These are phyloP conservation scores for Ogataea haglerorum DNA, from an alignment of 805 yeast species.

Conservation along the genomic window DNA sequence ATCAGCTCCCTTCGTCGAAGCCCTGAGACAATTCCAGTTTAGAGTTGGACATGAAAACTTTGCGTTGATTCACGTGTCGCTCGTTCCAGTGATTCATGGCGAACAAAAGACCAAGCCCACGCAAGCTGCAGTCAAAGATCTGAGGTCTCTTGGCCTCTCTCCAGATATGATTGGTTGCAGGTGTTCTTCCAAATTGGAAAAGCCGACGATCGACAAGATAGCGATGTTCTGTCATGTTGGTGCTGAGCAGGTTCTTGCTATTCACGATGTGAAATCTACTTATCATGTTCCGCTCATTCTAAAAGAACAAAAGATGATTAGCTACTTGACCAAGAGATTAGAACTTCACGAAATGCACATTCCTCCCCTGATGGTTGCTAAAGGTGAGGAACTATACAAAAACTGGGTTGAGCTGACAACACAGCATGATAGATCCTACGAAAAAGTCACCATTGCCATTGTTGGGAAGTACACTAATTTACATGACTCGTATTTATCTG, in stretches of 20 bases:
- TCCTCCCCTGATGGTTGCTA: conserved; percentile 47
- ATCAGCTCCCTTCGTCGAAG: conserved; percentile 98
- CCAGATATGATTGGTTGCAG: conserved; percentile 99
- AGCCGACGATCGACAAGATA: conserved; percentile 87
- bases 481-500: conserved; percentile 92
- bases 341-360: conserved; percentile 47
- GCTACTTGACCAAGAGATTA: conserved; percentile 68
- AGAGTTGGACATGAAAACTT: conserved; percentile 92
- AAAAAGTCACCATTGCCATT: conserved; percentile 88
- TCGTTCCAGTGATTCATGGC: conserved; percentile 97
- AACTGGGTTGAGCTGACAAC: conserved; percentile 82
- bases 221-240: conserved; percentile 99
- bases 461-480: conserved; percentile 97
- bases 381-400: conserved; percentile 65
- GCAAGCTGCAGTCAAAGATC: conserved; percentile 96
- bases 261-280: conserved; percentile 94
- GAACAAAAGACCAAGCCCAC: conserved; percentile 99
- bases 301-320: conserved; percentile 80
- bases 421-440: conserved; percentile 77
- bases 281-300: conserved; percentile 94
- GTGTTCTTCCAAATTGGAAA: conserved; percentile 79
- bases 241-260: conserved; percentile 95
- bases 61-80: conserved; percentile 92
- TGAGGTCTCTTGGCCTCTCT: conserved; percentile 88
- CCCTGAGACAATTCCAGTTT: conserved; percentile 97